phyloP scores from a whole-genome alignment of 2,329 filamentous ascomycete species.

The Penicillium aurantiogriseum region DNA sequence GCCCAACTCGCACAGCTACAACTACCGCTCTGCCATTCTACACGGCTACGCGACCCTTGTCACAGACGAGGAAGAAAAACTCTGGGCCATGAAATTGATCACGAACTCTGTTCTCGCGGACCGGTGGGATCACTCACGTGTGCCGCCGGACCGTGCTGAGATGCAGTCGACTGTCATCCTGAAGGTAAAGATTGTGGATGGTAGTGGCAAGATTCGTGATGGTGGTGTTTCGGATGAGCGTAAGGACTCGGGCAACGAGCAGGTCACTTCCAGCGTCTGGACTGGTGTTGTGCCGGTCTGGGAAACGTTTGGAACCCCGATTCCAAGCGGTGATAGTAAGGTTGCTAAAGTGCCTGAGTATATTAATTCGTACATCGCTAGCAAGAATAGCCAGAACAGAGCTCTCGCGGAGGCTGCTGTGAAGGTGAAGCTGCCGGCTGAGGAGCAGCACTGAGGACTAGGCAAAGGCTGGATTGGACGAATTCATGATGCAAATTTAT shows the following conservation, averaged over 20 bases:
- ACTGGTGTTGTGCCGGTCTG: constrained; percentile 65
- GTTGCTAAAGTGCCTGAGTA: constrained; percentile 61
- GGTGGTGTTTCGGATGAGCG: constrained; percentile 64
- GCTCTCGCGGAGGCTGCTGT: constrained; percentile 43
- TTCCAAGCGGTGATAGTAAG: constrained; percentile 60
- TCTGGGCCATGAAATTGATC: constrained; percentile 75
- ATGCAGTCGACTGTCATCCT: constrained; percentile 73
- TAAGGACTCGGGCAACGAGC: constrained; percentile 51
- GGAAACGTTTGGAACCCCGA: constrained; percentile 61
- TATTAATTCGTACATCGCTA: constrained; percentile 54
- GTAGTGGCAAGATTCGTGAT: constrained; percentile 71
- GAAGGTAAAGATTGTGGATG: constrained; percentile 65
- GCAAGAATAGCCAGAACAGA: constrained; percentile 47
- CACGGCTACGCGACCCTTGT: constrained; percentile 73
- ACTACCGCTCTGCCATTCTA: constrained; percentile 77
- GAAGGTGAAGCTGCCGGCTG: constrained; percentile 25
- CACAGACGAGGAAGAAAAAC: constrained; percentile 65
- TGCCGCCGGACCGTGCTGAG: constrained; percentile 71
- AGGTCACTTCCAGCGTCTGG: constrained; percentile 55
- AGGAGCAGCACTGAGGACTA: constrained; percentile 31
- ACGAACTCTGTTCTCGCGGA: constrained; percentile 69
- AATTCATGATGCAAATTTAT: not conserved
- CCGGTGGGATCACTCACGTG: constrained; percentile 67
- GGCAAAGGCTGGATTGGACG: not conserved
- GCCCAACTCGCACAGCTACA: constrained; percentile 78